These are phyloP conservation scores for Phytophthora crassamura DNA, from an alignment of 352 stramenopile species.

Conservation along the genomic window DNA sequence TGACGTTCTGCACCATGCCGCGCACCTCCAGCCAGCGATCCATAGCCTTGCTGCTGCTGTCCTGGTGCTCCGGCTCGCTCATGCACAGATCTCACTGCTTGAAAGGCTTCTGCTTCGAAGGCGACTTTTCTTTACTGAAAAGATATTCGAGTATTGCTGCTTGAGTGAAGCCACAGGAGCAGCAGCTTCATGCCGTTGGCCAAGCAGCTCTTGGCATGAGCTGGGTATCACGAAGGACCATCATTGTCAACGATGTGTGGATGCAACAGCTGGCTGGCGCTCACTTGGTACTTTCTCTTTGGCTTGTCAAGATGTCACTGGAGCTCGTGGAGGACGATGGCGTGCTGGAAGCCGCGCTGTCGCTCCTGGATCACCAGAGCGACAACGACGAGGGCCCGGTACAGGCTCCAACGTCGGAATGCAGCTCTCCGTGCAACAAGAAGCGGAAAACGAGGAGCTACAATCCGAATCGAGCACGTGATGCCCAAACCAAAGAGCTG, in stretches of 20 bases:
- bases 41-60: conserved; percentile 19
- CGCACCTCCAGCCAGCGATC: conserved; percentile 66
- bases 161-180: too few species aligned
- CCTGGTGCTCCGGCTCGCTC: conserved; percentile 9
- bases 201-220: too few species aligned
- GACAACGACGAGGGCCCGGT: too few species aligned
- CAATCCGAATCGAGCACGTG: conserved; percentile 39
- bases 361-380: conserved; percentile 26
- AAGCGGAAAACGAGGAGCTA: conserved; percentile 26
- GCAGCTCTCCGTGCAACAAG: background rate
- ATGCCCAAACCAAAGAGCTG: conserved; percentile 28
- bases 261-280: too few species aligned
- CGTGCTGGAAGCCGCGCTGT: conserved; percentile 33
- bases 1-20: conserved; percentile 82
- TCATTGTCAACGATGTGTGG: too few species aligned
- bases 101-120: background rate
- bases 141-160: too few species aligned
- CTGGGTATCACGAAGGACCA: too few species aligned
- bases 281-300: too few species aligned
- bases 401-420: too few species aligned
- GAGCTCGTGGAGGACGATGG: conserved; percentile 31
- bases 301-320: conserved; percentile 1
- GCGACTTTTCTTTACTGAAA: conserved; percentile 19
- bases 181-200: too few species aligned
- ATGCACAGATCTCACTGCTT: background rate